Base-by-base conservation (phyloP, 441 rosid species). In the Euphorbia schlechtendalii region DNA sequence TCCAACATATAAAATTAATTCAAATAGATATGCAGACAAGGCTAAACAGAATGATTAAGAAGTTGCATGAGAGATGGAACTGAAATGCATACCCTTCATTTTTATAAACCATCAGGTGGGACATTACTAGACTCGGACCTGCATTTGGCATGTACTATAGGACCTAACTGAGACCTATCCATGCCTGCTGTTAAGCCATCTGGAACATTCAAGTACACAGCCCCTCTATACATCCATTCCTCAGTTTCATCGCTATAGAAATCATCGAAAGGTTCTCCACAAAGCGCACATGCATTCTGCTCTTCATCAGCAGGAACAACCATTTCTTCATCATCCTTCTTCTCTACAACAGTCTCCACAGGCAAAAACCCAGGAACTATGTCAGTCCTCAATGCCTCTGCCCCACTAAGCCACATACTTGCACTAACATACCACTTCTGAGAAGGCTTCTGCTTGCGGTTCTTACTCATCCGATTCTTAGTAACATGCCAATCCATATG, bases 401-500 rank as follows among this genome's bases (percentile, higher is more conserved):
- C 97, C 48, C 99, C 98, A 77, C 95, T 88, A 62, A 95, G 99
- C 98, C 98, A 95, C 98, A 95, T 92, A 72, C 80, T 83, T 45
- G 80, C 75, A 79, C 92, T 85, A 46, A 95, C 99, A 83, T 92
- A 95, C 98, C 96, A 88, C 82, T 90, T 95, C 59, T 97, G 89
- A 41, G 98, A 90, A 74, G 93, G 80, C 12, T 86, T 95, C 81
- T 95, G 98, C 81, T 76, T 76, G 6, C 89, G 96, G 69, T 74
- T 92, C 82, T 86, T 95, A 43, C 97, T 87, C 95, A 79, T 92
- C 59, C 99, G 85, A 76, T 95, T 95, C 82, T 76, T 95, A 1
- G 98, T 92, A 64, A 95, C 99, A 81, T 95, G 98, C 99, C 99
- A 95, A 81, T 95, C 99, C 99, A 95, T 95, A 74, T 90, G 97